Conservation (phyloP, 2,329 filamentous ascomycete genomes). For the Fusarium irregulare region DNA sequence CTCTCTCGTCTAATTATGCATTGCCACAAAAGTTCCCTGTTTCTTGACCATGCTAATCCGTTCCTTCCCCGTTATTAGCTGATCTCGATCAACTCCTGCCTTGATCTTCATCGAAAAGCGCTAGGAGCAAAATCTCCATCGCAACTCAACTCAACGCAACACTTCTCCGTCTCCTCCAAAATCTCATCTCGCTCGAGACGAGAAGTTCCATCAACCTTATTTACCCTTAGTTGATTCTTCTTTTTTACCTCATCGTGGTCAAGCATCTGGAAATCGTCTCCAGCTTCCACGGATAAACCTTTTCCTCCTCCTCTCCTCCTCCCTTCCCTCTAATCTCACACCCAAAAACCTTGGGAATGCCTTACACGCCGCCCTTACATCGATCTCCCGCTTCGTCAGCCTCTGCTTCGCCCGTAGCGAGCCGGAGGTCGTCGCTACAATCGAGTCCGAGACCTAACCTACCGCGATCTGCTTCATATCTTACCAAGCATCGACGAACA, state of each 20-base stretch:
- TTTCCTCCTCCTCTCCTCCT: conserved; percentile 9
- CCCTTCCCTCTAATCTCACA: conserved; percentile 21
- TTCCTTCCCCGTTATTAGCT: conserved; percentile 39
- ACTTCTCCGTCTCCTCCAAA: conserved; percentile 6
- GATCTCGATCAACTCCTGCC: conserved; percentile 32
- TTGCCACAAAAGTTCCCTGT: conserved; percentile 26
- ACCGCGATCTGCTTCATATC: conserved; percentile 73
- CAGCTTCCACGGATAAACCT: conserved; percentile 42
- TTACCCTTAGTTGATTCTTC: conserved; percentile 9
- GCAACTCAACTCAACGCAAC: background rate
- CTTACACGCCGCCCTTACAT: conserved; percentile 85
- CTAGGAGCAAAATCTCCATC: conserved; percentile 27
- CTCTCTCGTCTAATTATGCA: conserved; percentile 13
- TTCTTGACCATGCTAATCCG: conserved; percentile 40
- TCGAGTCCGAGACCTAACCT: conserved; percentile 63
- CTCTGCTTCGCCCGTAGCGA: conserved; percentile 65
- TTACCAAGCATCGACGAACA: conserved; percentile 71
- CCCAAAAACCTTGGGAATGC: conserved; percentile 69
- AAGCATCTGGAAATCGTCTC: conserved; percentile 28
- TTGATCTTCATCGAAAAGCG: conserved; percentile 37
- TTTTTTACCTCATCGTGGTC: conserved; percentile 34
- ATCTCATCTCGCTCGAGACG: conserved; percentile 21
- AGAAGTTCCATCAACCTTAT: conserved; percentile 19
- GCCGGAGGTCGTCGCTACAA: conserved; percentile 69
- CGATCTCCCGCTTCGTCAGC: conserved; percentile 71